Conservation (phyloP, 2,329 filamentous ascomycete genomes). For the Aspergillus sp. region DNA sequence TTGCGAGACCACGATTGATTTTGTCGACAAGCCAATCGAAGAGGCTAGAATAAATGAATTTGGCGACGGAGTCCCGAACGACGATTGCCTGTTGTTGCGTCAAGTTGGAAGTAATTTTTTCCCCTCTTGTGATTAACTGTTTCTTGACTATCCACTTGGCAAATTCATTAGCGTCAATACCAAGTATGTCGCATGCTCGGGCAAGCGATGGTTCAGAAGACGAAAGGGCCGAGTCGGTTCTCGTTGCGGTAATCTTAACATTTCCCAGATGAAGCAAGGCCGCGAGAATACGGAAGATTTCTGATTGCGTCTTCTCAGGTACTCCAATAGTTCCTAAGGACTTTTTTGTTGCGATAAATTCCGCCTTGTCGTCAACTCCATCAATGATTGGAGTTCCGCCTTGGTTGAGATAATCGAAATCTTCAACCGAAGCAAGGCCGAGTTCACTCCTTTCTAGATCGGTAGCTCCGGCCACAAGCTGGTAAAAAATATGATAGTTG, state of each 20-base stretch:
- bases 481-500: slow-evolving; percentile 99
- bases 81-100: slow-evolving; percentile 91
- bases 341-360: slow-evolving; percentile 84
- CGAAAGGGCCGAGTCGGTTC: slow-evolving; percentile 81
- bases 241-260: slow-evolving; percentile 88
- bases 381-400: slow-evolving; percentile 88
- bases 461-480: slow-evolving; percentile 88
- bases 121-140: slow-evolving; percentile 90
- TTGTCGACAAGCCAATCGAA: slow-evolving; percentile 99
- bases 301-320: slow-evolving; percentile 66
- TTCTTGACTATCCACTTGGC: slow-evolving; percentile 99
- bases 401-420: slow-evolving; percentile 96
- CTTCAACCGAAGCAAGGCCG: slow-evolving; percentile 75
- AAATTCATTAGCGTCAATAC: slow-evolving; percentile 82
- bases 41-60: slow-evolving; percentile 96
- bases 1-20: slow-evolving; percentile 88
- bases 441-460: slow-evolving; percentile 79
- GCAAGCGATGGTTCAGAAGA: slow-evolving; percentile 78
- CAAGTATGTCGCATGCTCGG: slow-evolving; percentile 79
- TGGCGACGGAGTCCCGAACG: slow-evolving; percentile 94
- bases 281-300: slow-evolving; percentile 87
- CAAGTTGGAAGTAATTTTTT: slow-evolving; percentile 96
- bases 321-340: slow-evolving; percentile 90
- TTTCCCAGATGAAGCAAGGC: slow-evolving; percentile 93
- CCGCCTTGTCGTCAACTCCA: slow-evolving; percentile 91